A percentile compares a stretch with the other conserved stretches of the same genome.
These are phyloP conservation scores for Pichia sp. DNA, from an alignment of 1,139 yeast species.

Conservation along the genomic window DNA sequence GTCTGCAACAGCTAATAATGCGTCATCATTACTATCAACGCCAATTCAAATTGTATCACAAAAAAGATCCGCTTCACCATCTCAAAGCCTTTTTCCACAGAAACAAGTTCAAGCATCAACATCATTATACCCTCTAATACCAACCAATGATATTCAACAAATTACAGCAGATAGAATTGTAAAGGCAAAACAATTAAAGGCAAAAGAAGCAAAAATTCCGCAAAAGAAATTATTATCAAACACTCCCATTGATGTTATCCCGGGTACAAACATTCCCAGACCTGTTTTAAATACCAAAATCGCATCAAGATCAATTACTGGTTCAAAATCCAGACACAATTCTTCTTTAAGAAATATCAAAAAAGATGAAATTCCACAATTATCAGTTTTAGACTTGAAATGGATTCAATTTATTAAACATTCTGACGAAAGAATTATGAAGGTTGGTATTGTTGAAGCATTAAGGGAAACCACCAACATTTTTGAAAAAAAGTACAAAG, in stretches of 20 bases:
- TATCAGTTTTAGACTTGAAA: conserved; percentile 56
- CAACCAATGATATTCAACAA: conserved; percentile 7
- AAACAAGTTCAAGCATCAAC: neutral
- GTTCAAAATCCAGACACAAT: conserved; percentile 14
- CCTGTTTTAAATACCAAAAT: conserved; percentile 43
- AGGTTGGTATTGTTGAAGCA: conserved; percentile 46
- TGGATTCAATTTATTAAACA: conserved; percentile 58
- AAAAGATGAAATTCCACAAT: conserved; percentile 42
- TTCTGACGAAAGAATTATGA: conserved; percentile 65
- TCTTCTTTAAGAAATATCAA: conserved; percentile 12
- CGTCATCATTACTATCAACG: neutral
- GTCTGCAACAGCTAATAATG: neutral
- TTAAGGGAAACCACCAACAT: conserved; percentile 37
- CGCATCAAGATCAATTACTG: conserved; percentile 20
- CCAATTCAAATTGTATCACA: neutral
- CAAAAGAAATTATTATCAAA: neutral
- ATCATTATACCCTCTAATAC: neutral
- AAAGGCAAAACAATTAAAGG: conserved; percentile 4
- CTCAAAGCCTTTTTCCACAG: neutral
- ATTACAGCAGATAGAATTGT: conserved; percentile 10
- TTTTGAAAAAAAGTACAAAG: conserved; percentile 53
- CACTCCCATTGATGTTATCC: conserved; percentile 30
- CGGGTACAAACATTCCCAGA: conserved; percentile 53
- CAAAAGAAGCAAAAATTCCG: neutral
- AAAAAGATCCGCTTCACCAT: neutral